Evolutionary conservation across 208 protist genomes (phyloP), one percentile per base, ranked within the genome.

Genomic region (Naegleria fowleri): DNA sequence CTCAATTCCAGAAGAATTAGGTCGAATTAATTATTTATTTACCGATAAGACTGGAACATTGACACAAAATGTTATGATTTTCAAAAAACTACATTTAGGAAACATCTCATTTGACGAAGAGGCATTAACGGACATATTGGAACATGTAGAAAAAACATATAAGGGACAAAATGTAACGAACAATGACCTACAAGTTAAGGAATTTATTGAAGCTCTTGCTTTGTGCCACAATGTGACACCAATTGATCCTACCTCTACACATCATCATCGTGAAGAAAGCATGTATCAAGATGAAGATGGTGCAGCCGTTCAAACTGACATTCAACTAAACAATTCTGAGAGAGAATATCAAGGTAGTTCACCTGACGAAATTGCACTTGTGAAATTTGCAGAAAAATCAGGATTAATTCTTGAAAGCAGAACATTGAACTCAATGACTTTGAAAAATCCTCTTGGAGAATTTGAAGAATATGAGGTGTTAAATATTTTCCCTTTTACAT

Each of bases 211-310:
- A 19, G 94, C 96, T 3, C 94, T 99, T 41, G 97, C 98, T 5
- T 91, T 99, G 19, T 98, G 97, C 92, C 98, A 99, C 93, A 99
- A 99, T 91, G 98, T 99, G 2, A 99, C 97, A 59, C 97, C 98
- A 11, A 96, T 99, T 29, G 22, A 29, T 29, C 55, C 0, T 55
- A 94, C n/a, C 22, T 92, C 94, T 67, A 67, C 11, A 29, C 11
- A 67, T 67, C 11, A 16, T 3, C 19, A 39, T 83, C 11, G 13
- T 40, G 29, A 38, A n/a, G 33, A 83, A 15, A 39, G 13, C 9
- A 85, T 7, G 0, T 59, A 90, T n/a, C 95, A 95, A 40, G 94
- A 94, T 86, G 55, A 67, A 29, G 55, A 67, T 4, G 11, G 11
- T 29, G 19, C 11, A 29, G 22, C 3, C 22, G 22, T 67, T 29